Base-by-base conservation (phyloP, 208 protist genomes). In the Leishmania lainsoni region DNA sequence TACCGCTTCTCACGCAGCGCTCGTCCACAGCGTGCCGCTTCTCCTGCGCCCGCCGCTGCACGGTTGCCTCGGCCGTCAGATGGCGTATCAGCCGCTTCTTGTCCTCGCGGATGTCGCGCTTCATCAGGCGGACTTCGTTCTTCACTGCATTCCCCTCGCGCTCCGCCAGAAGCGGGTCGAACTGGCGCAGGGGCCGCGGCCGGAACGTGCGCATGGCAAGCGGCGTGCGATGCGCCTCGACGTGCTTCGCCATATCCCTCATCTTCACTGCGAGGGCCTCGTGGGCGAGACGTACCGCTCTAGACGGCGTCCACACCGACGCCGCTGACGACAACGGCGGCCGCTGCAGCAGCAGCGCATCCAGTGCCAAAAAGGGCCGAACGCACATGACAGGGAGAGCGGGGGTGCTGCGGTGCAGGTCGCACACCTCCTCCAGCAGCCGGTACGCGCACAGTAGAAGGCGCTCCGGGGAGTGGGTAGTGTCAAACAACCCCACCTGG, bases 161-260 rank as follows among this genome's bases (percentile, higher is more conserved):
- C 71, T 92, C 88, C 56, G 85, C 91, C 48, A 97, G 83, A 20
- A 96, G 89, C 22, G 94, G 94, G 72, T 97, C 94, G 79, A 95
- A 97, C 81, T 91, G 91, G 51, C 94, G 94, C 73, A 97, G 79
- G 49, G 94, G 94, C 1, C 94, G 92, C 0, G 94, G 94, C 10
- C 94, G 92, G 83, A 97, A 95, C 59, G 83, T 89, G 65, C 94
- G 94, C 94, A 97, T 97, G 26, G 91, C 90, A 8, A 97, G 86
- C 20, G 94, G 94, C 4, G 94, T 91, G 66, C 94, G 92, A 68
- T 84, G 81, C 45, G 76, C 65, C 63, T 89, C 83, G 39, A 86
- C 87, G 5, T 66, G 81, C 22, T 32, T 48, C 16, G 80, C 61
- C 32, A 81, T 39, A 61, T 79, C 80, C 29, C 71, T 42, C 66